Conservation (phyloP, 2,329 filamentous ascomycete genomes). For the Colletotrichum chrysophilum region DNA sequence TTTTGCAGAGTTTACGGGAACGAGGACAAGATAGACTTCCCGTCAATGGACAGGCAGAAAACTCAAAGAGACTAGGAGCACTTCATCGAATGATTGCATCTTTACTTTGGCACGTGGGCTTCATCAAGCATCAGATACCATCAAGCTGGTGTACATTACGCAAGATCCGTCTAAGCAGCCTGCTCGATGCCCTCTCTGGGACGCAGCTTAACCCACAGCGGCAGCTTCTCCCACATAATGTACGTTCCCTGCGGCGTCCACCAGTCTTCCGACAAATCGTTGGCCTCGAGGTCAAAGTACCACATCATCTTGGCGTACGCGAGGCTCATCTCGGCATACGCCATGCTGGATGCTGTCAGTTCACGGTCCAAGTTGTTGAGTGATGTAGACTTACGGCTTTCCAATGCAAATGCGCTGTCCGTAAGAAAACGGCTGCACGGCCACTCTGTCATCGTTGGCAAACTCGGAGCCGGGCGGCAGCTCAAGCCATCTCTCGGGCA, state of each 20-base stretch:
- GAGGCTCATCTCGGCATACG: constrained; percentile 53
- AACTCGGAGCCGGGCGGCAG: neutral
- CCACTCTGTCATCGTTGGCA: neutral
- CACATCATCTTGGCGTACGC: constrained; percentile 49
- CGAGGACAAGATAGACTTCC: neutral
- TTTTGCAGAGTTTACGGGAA: neutral
- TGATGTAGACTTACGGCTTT: constrained; percentile 43
- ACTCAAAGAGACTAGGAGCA: neutral
- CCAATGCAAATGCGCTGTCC: constrained; percentile 56
- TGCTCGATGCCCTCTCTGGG: neutral
- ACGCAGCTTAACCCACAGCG: neutral
- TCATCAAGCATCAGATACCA: neutral
- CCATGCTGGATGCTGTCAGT: constrained; percentile 32
- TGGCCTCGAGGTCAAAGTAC: constrained; percentile 48
- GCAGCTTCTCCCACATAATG: constrained; percentile 3
- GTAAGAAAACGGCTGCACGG: constrained; percentile 49
- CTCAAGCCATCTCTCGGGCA: constrained; percentile 2
- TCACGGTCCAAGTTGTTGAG: neutral
- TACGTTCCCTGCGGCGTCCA: constrained; percentile 24
- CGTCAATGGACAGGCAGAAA: neutral
- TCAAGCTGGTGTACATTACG: neutral
- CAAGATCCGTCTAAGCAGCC: neutral
- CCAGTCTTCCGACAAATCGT: constrained; percentile 37
- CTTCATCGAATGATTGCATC: neutral
- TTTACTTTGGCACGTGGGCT: neutral